Evolutionary conservation across 495 filamentous ascomycete genomes (phyloP).

Genomic region (Tetracladium marchalianum): DNA sequence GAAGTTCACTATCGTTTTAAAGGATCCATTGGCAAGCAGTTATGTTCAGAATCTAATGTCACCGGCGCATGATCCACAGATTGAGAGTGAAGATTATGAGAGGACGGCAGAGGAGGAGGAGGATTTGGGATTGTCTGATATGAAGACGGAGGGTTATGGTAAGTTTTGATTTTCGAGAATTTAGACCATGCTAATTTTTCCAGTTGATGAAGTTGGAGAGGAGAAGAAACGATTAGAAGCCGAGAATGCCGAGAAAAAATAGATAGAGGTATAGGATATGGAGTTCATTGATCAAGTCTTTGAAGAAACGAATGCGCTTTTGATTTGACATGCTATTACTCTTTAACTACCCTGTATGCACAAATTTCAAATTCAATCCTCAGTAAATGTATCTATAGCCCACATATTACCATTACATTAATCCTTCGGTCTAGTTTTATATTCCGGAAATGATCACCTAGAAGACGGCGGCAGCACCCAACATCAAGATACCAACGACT

Average conservation of each 20-base stretch:
- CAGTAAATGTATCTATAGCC: no score
- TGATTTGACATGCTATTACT: no score
- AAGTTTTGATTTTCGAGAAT: constrained; percentile 17
- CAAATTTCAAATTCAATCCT: no score
- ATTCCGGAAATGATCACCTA: no score
- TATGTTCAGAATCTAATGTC: constrained; percentile 85
- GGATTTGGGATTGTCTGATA: constrained; percentile 78
- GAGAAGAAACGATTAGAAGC: constrained; percentile 11
- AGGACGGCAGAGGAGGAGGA: constrained; percentile 87
- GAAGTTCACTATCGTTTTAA: constrained; percentile 77
- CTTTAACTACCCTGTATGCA: no score
- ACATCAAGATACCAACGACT: no score
- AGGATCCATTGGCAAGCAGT: constrained; percentile 81
- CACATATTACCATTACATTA: no score
- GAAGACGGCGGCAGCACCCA: no score
- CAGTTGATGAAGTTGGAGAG: constrained; percentile 22
- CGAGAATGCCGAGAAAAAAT: constrained; percentile 4
- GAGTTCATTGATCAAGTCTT: not conserved
- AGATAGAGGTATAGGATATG: constrained; percentile 1
- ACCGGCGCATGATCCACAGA: constrained; percentile 65
- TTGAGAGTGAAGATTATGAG: constrained; percentile 75
- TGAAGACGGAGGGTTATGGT: constrained; percentile 82
- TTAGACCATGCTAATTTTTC: constrained; percentile 21
- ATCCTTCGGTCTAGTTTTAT: no score
- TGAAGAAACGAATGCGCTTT: not conserved